Conservation (phyloP, 257 asterid genomes). For the Fraxinus quadrangulata region DNA sequence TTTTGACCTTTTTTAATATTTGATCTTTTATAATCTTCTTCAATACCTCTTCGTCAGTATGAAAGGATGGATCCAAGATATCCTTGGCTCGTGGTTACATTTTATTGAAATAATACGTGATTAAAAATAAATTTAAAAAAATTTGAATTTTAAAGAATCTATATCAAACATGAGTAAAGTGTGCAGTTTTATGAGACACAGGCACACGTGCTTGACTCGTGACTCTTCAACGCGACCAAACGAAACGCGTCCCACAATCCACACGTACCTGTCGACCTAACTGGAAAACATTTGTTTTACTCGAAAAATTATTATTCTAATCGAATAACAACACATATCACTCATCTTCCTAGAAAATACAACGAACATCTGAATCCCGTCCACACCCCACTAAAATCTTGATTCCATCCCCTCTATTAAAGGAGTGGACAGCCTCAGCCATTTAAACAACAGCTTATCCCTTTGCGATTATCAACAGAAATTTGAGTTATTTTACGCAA, state of each 20-base stretch:
- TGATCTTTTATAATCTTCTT: no score
- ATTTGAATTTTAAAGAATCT: no score
- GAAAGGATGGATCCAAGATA: no score
- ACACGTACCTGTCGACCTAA: background rate
- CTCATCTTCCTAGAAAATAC: background rate
- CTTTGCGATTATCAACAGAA: background rate
- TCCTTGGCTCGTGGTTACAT: no score
- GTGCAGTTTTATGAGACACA: background rate
- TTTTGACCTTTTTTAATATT: no score
- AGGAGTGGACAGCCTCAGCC: constrained; percentile 1
- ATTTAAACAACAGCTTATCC: background rate
- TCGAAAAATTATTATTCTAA: background rate
- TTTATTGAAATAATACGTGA: no score
- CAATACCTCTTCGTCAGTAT: no score
- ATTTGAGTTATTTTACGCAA: background rate
- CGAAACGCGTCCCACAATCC: background rate
- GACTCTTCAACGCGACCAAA: background rate
- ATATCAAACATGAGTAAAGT: no score
- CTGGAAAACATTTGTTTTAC: background rate
- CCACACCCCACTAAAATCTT: background rate
- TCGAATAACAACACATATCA: background rate
- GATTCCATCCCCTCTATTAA: background rate
- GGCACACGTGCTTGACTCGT: background rate
- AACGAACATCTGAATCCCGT: background rate
- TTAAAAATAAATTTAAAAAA: no score